These are phyloP conservation scores for Penicillium sp. DNA, from an alignment of 2,329 filamentous ascomycete genomes.

Conservation along the genomic window DNA sequence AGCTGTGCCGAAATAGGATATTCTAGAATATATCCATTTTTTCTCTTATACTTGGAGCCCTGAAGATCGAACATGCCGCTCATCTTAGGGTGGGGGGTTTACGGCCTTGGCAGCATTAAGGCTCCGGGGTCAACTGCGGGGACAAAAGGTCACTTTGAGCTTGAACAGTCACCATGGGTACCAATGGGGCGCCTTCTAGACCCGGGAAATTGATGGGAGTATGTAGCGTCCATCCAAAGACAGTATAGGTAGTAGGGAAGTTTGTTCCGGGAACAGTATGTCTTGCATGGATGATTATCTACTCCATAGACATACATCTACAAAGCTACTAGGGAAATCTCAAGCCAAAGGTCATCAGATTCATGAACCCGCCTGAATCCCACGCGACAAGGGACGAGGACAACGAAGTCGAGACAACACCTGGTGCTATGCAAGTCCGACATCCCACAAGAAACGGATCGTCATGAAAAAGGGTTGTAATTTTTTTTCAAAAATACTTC, in stretches of 20 bases:
- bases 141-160: neutral
- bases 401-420: neutral
- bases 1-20: neutral
- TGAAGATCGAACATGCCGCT: neutral
- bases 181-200: too few species aligned
- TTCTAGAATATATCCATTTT: neutral
- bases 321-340: neutral
- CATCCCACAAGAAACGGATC: neutral
- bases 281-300: neutral
- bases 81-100: neutral
- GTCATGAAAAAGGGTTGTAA: slow-evolving; percentile 22
- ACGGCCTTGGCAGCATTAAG: neutral
- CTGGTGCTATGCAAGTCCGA: neutral
- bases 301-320: neutral
- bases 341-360: slow-evolving; percentile 9
- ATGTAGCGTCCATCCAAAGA: neutral
- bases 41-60: neutral
- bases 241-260: neutral
- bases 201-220: neutral
- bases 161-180: too few species aligned
- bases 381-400: slow-evolving; percentile 4
- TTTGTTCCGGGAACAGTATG: neutral
- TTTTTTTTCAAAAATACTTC: slow-evolving; percentile 28
- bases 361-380: slow-evolving; percentile 9
- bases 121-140: neutral